These are phyloP conservation scores for Penicillium coprophilum DNA, from an alignment of 495 filamentous ascomycete genomes.

Conservation along the genomic window DNA sequence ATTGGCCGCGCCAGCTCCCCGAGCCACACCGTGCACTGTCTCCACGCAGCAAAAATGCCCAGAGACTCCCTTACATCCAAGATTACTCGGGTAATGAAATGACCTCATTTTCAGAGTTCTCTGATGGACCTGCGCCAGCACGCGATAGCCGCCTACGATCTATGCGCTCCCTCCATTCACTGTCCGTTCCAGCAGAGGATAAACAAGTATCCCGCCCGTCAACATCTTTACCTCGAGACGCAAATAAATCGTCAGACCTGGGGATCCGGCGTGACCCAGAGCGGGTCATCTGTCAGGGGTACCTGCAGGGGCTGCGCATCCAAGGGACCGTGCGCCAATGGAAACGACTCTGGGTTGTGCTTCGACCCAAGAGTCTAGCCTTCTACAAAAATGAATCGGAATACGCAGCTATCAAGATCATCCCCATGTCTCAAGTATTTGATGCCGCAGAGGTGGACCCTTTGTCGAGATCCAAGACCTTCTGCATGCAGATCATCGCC, in stretches of 20 bases:
- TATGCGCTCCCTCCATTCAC: conserved; percentile 35
- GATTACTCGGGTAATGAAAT: conserved; percentile 89
- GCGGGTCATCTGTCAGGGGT: conserved; percentile 87
- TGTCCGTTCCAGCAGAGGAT: conserved; percentile 32
- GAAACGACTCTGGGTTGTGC: conserved; percentile 91
- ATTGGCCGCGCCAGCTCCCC: conserved; percentile 45
- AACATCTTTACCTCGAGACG: conserved; percentile 41
- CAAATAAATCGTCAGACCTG: conserved; percentile 55
- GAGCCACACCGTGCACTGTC: conserved; percentile 41
- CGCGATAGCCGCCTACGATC: conserved; percentile 33
- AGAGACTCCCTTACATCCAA: conserved; percentile 51
- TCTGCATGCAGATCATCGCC: conserved; percentile 91
- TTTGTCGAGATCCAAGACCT: conserved; percentile 74
- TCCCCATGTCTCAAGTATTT: conserved; percentile 77
- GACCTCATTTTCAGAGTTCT: conserved; percentile 87
- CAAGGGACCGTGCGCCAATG: conserved; percentile 88
- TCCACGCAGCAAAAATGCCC: conserved; percentile 21
- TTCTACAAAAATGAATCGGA: conserved; percentile 94
- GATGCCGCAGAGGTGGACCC: conserved; percentile 93
- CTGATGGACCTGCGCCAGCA: conserved; percentile 55
- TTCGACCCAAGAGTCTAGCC: conserved; percentile 82
- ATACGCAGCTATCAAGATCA: conserved; percentile 81
- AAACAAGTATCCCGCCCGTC: conserved; percentile 23
- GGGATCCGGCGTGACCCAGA: conserved; percentile 62
- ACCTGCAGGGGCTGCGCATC: conserved; percentile 79